A percentile compares a stretch with the other conserved stretches of the same genome.
Evolutionary conservation across 2,329 filamentous ascomycete species (phyloP).

Genomic region (Aureobasidium vineae): DNA sequence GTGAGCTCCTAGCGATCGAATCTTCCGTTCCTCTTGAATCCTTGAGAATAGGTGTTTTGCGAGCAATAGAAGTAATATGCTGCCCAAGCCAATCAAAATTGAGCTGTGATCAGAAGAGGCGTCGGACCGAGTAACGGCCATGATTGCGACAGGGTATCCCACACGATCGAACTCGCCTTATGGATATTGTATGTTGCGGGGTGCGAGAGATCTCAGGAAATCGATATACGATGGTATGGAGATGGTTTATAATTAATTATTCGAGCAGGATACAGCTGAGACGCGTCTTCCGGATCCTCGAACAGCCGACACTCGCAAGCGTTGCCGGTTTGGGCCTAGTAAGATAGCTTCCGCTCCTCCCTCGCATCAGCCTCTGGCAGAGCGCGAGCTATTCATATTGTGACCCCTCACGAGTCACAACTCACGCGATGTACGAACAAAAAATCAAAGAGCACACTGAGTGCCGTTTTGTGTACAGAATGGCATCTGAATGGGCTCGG

Average conservation of each 20-base stretch:
- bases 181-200: not conserved
- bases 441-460: slow-evolving; percentile 42
- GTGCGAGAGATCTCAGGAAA: not conserved
- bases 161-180: not conserved
- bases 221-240: not conserved
- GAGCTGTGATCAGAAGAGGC: slow-evolving; percentile 12
- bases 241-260: not conserved
- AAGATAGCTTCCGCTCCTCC: not conserved
- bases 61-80: slow-evolving; percentile 1
- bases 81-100: not conserved
- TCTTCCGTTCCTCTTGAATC: slow-evolving; percentile 39
- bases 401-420: slow-evolving; percentile 5
- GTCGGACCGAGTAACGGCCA: slow-evolving; percentile 12
- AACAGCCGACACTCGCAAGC: not conserved
- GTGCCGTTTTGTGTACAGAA: slow-evolving; percentile 65
- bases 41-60: slow-evolving; percentile 29
- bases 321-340: not conserved
- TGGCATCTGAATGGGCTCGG: slow-evolving; percentile 67
- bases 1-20: slow-evolving; percentile 45
- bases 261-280: not conserved
- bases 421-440: not conserved
- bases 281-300: not conserved
- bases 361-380: not conserved
- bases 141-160: not conserved
- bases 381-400: not conserved